These are phyloP conservation scores for Cadophora sp. DNA, from an alignment of 2,329 filamentous ascomycete species.

Conservation along the genomic window DNA sequence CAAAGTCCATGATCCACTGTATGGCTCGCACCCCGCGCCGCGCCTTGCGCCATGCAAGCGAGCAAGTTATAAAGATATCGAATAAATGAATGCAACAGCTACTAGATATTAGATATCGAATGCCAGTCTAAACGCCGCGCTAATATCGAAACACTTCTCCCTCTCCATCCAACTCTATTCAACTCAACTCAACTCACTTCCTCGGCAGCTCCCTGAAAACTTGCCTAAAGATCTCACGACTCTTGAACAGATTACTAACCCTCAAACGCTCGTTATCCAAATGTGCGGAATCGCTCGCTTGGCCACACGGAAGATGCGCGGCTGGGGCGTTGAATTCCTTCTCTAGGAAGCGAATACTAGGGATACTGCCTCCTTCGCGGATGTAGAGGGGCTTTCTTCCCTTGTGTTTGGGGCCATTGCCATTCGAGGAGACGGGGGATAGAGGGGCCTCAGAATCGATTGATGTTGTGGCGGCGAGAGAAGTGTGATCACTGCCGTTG, in stretches of 20 bases:
- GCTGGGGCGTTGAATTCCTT: constrained; percentile 93
- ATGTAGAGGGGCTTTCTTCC: constrained; percentile 82
- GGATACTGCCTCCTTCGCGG: constrained; percentile 93
- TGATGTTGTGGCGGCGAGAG: constrained; percentile 37
- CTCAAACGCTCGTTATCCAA: constrained; percentile 94
- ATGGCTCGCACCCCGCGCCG: neutral
- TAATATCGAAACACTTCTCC: constrained; percentile 14
- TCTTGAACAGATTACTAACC: constrained; percentile 87
- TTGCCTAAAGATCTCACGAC: constrained; percentile 86
- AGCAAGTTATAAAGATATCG: neutral
- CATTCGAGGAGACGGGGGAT: constrained; percentile 9
- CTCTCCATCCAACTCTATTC: neutral
- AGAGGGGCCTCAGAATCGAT: constrained; percentile 36
- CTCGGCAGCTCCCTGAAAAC: constrained; percentile 66
- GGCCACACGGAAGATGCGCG: constrained; percentile 91
- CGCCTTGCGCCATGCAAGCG: neutral
- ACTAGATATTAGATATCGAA: neutral
- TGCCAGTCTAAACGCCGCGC: constrained; percentile 13
- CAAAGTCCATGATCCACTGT: neutral
- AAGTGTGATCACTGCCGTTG: constrained; percentile 49
- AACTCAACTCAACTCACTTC: constrained; percentile 38
- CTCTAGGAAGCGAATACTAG: constrained; percentile 90
- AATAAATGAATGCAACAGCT: neutral
- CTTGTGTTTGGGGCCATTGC: constrained; percentile 23
- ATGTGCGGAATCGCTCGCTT: constrained; percentile 93